Evolutionary conservation across 169 alveolate species (phyloP).

Genomic region (Plasmodium billcollinsi): DNA sequence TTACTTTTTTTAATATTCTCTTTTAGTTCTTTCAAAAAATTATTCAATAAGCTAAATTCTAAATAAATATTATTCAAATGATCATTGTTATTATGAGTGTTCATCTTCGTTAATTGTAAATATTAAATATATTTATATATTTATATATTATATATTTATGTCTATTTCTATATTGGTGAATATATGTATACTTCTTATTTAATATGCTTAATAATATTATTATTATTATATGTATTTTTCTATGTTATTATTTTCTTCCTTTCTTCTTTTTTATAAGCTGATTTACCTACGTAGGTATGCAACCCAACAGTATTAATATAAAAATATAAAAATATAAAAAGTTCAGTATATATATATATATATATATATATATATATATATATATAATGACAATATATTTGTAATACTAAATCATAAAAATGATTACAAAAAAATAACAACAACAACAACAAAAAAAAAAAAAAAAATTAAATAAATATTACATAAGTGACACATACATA

Average conservation of each 20-base stretch:
- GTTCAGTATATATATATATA: no score
- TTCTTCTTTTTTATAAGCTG: no score
- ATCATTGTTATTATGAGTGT: constrained; percentile 11
- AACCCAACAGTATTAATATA: no score
- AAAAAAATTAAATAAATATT: neutral
- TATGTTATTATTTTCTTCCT: no score
- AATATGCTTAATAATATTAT: neutral
- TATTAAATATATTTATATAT: neutral
- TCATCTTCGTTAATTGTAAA: constrained; percentile 19
- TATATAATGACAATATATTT: neutral
- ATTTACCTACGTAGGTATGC: no score
- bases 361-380: neutral
- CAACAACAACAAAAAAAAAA: neutral
- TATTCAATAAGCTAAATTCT: constrained; percentile 70
- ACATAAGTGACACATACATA: constrained; percentile 9
- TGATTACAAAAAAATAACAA: neutral
- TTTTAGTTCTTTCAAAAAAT: constrained; percentile 65
- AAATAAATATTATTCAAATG: constrained; percentile 41
- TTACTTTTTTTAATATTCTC: constrained; percentile 12
- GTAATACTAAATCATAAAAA: neutral
- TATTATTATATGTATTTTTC: no score
- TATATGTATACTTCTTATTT: no score
- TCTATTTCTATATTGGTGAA: no score
- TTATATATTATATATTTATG: neutral
- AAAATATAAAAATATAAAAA: no score